Base-by-base conservation (phyloP, 2,329 filamentous ascomycete genomes). In the Pseudocercospora fijiensis region DNA sequence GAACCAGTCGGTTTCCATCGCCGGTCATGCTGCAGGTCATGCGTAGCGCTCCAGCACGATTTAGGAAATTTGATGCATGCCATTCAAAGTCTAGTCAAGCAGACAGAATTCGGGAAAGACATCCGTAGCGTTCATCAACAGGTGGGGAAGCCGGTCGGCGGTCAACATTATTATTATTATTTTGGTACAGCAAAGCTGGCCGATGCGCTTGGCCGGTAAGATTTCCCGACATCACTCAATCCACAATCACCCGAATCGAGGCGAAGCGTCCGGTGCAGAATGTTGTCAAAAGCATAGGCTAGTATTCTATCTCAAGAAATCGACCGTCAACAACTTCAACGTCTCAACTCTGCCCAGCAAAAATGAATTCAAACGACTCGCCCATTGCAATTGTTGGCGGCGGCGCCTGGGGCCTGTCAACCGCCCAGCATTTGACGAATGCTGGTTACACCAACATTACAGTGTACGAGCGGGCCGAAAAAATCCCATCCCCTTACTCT, bases 351-450 rank as follows among this genome's bases (percentile, higher is more conserved):
- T 26, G 53, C 20, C 7, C 53, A 22, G 53, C 16, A 1, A 37
- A 22, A 24, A 56, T 56, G 53, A 16, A 20, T 56, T 41, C 27
- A 4, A 56, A 56, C 20, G n/a, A 41, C 53, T 56, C 53, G 13
- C 53, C 53, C 18, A 56, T 56, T 56, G 53, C 53, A 56, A 71
- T 71, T n/a, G 59, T 69, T 10, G 81, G 82, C 16, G 81, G 76
- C 8, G 83, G 83, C 27, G 79, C 80, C 6, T 85, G 83, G 66
- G 83, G 82, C 26, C 77, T 84, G 3, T 83, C 83, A 0, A 83
- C 80, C 1, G 82, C 81, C 8, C 72, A 80, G 20, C 81, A 83
- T 57, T 76, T 84, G 3, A 70, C 75, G n/a, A 70, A 75, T 6
- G 71, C 76, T 0, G 82, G 81, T 0, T 82, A 81, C 65, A 78